These are phyloP conservation scores for Paramecium caudatum DNA, from an alignment of 73 alveolate genomes.

Conservation along the genomic window DNA sequence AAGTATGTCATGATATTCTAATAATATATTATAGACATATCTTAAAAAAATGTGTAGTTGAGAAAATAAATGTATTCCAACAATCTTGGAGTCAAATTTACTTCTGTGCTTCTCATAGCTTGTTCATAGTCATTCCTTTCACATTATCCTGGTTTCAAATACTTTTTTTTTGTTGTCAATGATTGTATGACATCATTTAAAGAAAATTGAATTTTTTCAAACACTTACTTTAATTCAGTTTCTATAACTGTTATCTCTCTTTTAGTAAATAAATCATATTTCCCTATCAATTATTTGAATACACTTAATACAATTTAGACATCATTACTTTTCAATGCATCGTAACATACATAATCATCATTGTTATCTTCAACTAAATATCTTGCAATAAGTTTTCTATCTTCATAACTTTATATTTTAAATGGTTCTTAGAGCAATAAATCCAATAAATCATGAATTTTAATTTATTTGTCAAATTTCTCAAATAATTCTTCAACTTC, in stretches of 20 bases:
- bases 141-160: slow-evolving; percentile 26
- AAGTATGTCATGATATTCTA: slow-evolving; percentile 5
- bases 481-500: neutral
- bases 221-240: neutral
- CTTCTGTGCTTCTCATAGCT: neutral
- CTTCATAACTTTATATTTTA: slow-evolving; percentile 22
- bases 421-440: neutral
- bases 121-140: slow-evolving; percentile 10
- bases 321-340: neutral
- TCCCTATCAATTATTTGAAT: neutral
- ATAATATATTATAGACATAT: neutral
- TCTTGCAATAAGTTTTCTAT: slow-evolving; percentile 20
- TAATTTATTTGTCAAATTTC: neutral
- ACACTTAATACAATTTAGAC: neutral
- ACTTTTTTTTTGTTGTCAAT: neutral
- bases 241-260: neutral
- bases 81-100: neutral
- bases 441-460: slow-evolving; percentile 32
- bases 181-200: neutral
- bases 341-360: slow-evolving; percentile 40
- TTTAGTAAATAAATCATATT: slow-evolving; percentile 40
- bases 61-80: slow-evolving; percentile 10
- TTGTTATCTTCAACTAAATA: slow-evolving; percentile 54
- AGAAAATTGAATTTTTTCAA: neutral
- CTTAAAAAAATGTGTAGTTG: slow-evolving; percentile 17